Conservation (phyloP, 352 stramenopile species). For the Pythium dissotocum region DNA sequence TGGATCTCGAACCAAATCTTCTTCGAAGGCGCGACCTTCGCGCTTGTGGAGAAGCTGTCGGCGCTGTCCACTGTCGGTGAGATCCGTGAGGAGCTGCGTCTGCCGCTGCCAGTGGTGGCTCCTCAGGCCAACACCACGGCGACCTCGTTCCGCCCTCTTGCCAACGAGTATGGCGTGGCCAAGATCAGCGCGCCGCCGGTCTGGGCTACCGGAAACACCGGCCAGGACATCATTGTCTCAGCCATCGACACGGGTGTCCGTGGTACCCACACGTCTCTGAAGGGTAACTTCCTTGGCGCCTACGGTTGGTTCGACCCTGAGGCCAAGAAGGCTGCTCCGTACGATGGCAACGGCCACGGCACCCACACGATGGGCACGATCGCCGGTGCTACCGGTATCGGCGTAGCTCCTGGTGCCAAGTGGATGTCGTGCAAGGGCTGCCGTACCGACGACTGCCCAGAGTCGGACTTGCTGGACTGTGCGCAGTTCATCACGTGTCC, state of each 20-base stretch:
- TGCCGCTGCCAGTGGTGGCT: background rate
- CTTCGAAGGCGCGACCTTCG: slow-evolving; percentile 10
- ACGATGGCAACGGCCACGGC: slow-evolving; percentile 27
- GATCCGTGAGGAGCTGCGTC: slow-evolving; percentile 6
- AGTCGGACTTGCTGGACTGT: slow-evolving; percentile 27
- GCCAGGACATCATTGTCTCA: slow-evolving; percentile 20
- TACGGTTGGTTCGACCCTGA: slow-evolving; percentile 29
- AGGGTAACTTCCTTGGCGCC: slow-evolving; percentile 6
- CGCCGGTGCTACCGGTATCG: slow-evolving; percentile 6
- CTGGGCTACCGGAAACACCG: slow-evolving; percentile 23
- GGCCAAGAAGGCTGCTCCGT: slow-evolving; percentile 17
- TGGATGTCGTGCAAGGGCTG: slow-evolving; percentile 17
- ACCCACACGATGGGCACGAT: slow-evolving; percentile 20
- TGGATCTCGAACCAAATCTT: slow-evolving; percentile 6
- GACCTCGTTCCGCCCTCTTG: background rate
- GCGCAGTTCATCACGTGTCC: slow-evolving; percentile 35
- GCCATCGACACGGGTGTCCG: slow-evolving; percentile 32
- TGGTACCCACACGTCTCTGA: slow-evolving; percentile 19
- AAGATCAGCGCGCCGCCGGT: slow-evolving; percentile 19
- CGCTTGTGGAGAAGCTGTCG: slow-evolving; percentile 20
- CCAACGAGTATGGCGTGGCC: slow-evolving; percentile 20
- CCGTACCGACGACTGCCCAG: slow-evolving; percentile 15
- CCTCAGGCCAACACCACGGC: slow-evolving; percentile 1
- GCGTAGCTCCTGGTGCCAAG: slow-evolving; percentile 8
- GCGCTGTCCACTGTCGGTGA: background rate